Conservation (phyloP, 2,329 filamentous ascomycete species). For the Ceratocystis albifundus region DNA sequence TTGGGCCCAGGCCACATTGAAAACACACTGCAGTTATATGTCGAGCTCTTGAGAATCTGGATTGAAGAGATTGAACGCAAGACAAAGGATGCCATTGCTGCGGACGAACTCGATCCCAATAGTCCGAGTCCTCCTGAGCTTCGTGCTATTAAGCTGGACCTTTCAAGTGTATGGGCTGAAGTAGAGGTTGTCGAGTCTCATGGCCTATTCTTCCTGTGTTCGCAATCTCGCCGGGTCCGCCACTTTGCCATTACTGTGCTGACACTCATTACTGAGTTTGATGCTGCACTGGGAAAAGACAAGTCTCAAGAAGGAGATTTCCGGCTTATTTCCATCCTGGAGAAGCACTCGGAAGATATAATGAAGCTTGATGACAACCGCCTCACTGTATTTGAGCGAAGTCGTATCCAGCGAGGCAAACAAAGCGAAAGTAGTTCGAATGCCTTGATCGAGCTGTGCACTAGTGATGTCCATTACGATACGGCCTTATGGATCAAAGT, state of each 20-base stretch:
- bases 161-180: constrained; percentile 80
- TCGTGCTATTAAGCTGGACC: constrained; percentile 64
- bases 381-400: constrained; percentile 81
- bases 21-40: constrained; percentile 81
- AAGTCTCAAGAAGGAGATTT: constrained; percentile 39
- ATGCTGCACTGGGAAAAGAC: constrained; percentile 66
- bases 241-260: constrained; percentile 86
- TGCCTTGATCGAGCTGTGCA: constrained; percentile 84
- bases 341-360: constrained; percentile 76
- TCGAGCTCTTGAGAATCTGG: constrained; percentile 91
- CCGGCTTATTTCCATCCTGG: constrained; percentile 81
- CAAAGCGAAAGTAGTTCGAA: constrained; percentile 73
- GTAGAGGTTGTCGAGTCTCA: constrained; percentile 96
- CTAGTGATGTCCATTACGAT: constrained; percentile 90
- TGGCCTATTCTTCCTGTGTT: constrained; percentile 93
- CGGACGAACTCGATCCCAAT: constrained; percentile 38
- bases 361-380: constrained; percentile 89
- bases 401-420: constrained; percentile 79
- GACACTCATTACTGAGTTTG: constrained; percentile 85
- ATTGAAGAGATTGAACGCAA: constrained; percentile 91
- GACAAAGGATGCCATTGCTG: constrained; percentile 56
- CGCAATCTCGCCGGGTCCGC: constrained; percentile 80
- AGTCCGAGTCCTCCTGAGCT: constrained; percentile 43
- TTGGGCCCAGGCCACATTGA: constrained; percentile 89
- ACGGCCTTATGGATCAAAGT: constrained; percentile 95